Percentiles rank a stretch among this genome's conserved stretches.
Evolutionary conservation across 2,329 filamentous ascomycete species (phyloP).

Genomic region (Byssoonygena ceratinophila): DNA sequence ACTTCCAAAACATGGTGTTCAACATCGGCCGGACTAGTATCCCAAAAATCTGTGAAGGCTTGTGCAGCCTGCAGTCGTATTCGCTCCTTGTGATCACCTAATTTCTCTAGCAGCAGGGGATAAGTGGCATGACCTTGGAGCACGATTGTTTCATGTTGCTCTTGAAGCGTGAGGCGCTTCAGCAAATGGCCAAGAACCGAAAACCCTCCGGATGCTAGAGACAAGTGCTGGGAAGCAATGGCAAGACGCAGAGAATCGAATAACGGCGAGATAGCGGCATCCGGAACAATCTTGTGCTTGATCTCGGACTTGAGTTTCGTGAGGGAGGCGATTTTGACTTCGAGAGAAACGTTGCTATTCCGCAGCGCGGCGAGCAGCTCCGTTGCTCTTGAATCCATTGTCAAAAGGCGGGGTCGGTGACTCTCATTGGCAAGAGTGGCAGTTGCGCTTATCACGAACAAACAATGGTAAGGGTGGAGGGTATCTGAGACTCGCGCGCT

Average conservation of each 20-base stretch:
- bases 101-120: slow-evolving; percentile 66
- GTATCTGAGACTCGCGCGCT: not conserved
- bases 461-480: not conserved
- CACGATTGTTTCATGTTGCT: slow-evolving; percentile 60
- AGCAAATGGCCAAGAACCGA: slow-evolving; percentile 79
- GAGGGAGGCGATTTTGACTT: slow-evolving; percentile 60
- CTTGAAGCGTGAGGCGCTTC: slow-evolving; percentile 75
- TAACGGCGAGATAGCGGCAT: slow-evolving; percentile 55
- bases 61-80: slow-evolving; percentile 63
- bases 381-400: slow-evolving; percentile 49
- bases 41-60: slow-evolving; percentile 67
- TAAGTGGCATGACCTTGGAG: slow-evolving; percentile 60
- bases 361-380: slow-evolving; percentile 46
- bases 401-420: slow-evolving; percentile 15
- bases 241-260: slow-evolving; percentile 74
- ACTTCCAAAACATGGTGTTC: slow-evolving; percentile 69
- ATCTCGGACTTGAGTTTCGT: slow-evolving; percentile 73
- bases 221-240: slow-evolving; percentile 63
- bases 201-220: slow-evolving; percentile 71
- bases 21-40: slow-evolving; percentile 58
- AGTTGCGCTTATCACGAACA: not conserved
- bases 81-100: slow-evolving; percentile 82
- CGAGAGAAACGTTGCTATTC: slow-evolving; percentile 55
- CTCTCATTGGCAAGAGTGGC: slow-evolving; percentile 15
- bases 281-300: slow-evolving; percentile 84